phyloP scores from a whole-genome alignment of 768 basidiomycete species.

The Lentinula lateritia region DNA sequence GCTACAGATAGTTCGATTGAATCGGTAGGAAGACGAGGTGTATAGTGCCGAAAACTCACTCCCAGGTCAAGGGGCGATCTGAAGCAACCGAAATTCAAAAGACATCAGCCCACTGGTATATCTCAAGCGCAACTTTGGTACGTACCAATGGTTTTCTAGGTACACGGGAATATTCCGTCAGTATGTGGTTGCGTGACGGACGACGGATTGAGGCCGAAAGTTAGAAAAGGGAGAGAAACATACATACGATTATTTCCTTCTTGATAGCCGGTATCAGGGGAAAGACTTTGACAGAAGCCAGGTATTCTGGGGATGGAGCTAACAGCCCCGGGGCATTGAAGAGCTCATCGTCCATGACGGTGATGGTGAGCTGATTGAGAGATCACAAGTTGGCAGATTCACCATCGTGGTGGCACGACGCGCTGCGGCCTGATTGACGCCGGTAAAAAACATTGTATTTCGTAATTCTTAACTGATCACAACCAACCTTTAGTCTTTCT shows the following conservation, averaged over 20 bases:
- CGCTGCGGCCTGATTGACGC: too few species aligned
- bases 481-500: too few species aligned
- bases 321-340: slow-evolving; percentile 25
- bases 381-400: too few species aligned
- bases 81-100: background rate
- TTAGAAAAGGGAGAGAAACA: slow-evolving; percentile 6
- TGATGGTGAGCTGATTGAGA: too few species aligned
- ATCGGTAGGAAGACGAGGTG: background rate
- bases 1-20: slow-evolving; percentile 26
- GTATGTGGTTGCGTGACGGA: slow-evolving; percentile 9
- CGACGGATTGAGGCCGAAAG: slow-evolving; percentile 8
- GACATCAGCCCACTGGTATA: background rate
- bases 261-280: slow-evolving; percentile 74
- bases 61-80: slow-evolving; percentile 78
- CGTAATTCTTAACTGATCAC: too few species aligned
- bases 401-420: too few species aligned
- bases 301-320: slow-evolving; percentile 50
- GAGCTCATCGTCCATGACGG: slow-evolving; percentile 28
- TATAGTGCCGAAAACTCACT: slow-evolving; percentile 41
- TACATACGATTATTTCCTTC: slow-evolving; percentile 61
- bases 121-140: slow-evolving; percentile 17
- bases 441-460: too few species aligned
- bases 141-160: slow-evolving; percentile 38
- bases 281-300: slow-evolving; percentile 68
- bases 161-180: slow-evolving; percentile 5